Base-by-base conservation (phyloP, 23 red algal genomes). In the Gracilariopsis chorda region DNA sequence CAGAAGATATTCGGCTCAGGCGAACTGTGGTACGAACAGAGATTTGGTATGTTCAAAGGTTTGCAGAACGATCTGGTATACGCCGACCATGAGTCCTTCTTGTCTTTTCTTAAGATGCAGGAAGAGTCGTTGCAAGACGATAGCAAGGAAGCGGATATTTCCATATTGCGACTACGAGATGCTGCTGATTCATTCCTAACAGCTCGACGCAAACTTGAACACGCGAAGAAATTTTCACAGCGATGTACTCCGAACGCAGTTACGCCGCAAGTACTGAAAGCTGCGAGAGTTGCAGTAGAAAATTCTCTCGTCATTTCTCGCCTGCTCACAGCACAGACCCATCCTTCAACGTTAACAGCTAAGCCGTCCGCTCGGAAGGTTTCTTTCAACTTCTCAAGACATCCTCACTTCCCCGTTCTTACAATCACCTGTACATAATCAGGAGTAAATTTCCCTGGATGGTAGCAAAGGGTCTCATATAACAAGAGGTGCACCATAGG, bases 1-100 rank as follows among this genome's bases (percentile, higher is more conserved):
- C 65, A 52, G 16, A 69, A 63, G 24, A 25, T 42, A 24, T 91
- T 91, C 55, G 88, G 77, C 16, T 65, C 48, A 13, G 59, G 82
- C n/a, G 88, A 62, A 28, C 42, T 91, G 23, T 91, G 88, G 88
- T 91, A 91, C 36, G 75, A 91, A 11, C 88, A 91, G 37, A 21
- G 88, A 27, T 91, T 91, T 64, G 88, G 88, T 16, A 21, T 91
- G 28, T 57, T 65, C 21, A 40, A 33, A 12, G 58, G 55, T 16
- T 29, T 82, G 34, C 34, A 56, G 75, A 91, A 82, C 48, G 88
- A 75, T 21, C 88, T 75, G 37, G 33, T 59, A 45, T 65, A 91
- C 45, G 61, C 62, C 19, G 88, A 91, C 52, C 72, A 91, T 43
- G 57, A 51, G 8, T 71, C 75, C 17, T 91, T 82, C 43, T 40